These are phyloP conservation scores for Russula griseocarnosa DNA, from an alignment of 768 basidiomycete species.

Conservation along the genomic window DNA sequence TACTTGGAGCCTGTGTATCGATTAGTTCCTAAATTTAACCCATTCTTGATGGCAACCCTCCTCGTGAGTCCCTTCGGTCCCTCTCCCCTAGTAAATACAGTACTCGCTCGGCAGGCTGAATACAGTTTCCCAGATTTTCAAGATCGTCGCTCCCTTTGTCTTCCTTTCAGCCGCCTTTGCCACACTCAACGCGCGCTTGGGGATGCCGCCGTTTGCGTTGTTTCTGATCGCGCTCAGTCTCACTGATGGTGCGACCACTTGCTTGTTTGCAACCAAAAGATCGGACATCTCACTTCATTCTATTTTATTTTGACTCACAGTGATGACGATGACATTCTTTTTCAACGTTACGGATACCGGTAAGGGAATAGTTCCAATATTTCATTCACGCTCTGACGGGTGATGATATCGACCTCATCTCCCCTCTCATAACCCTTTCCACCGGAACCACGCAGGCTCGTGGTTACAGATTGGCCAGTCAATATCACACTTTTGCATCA, in stretches of 20 bases:
- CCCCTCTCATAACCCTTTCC: no score
- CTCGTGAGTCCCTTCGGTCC: conserved; percentile 43
- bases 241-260: conserved; percentile 51
- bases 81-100: neutral
- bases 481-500: conserved; percentile 84
- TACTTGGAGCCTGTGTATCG: conserved; percentile 87
- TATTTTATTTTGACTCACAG: conserved; percentile 36
- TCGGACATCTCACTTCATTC: neutral
- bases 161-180: conserved; percentile 69
- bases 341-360: conserved; percentile 78
- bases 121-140: conserved; percentile 54
- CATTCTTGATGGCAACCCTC: conserved; percentile 75
- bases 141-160: conserved; percentile 77
- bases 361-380: conserved; percentile 30
- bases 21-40: conserved; percentile 78
- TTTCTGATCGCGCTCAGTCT: conserved; percentile 73
- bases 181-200: conserved; percentile 59
- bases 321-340: conserved; percentile 82
- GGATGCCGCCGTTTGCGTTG: conserved; percentile 74
- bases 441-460: conserved; percentile 45
- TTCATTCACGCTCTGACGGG: neutral
- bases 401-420: neutral
- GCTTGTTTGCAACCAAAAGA: neutral
- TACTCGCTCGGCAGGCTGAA: neutral
- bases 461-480: conserved; percentile 90